Percentiles rank a stretch among this genome's conserved stretches.
Evolutionary conservation across 805 yeast species (phyloP).

Genomic region (Candida sithepensis): DNA sequence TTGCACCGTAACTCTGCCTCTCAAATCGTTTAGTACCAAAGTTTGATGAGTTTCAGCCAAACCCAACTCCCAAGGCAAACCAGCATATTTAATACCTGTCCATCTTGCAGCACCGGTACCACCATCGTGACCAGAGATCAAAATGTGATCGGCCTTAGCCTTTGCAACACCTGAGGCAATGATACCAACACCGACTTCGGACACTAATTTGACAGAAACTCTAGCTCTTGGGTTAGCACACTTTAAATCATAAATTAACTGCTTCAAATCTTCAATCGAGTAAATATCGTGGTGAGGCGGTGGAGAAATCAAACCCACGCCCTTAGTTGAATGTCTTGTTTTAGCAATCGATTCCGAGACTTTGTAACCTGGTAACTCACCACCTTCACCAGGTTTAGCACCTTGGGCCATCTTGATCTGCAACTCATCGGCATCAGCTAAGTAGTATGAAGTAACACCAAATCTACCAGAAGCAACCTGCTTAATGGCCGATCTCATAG

Average conservation of each 20-base stretch:
- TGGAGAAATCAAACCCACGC: constrained; percentile 95
- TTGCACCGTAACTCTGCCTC: constrained; percentile 94
- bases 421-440: constrained; percentile 94
- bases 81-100: constrained; percentile 96
- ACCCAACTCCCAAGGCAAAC: constrained; percentile 98
- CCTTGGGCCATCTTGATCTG: constrained; percentile 99
- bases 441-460: constrained; percentile 93
- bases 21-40: constrained; percentile 86
- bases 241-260: constrained; percentile 91
- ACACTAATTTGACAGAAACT: constrained; percentile 92
- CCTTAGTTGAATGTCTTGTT: constrained; percentile 94
- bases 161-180: constrained; percentile 99
- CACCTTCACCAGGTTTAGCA: constrained; percentile 99
- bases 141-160: constrained; percentile 95
- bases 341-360: constrained; percentile 85
- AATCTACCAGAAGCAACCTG: constrained; percentile 98
- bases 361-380: constrained; percentile 94
- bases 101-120: constrained; percentile 99
- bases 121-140: constrained; percentile 98
- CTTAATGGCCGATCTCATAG: constrained; percentile 98
- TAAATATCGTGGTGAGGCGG: constrained; percentile 99
- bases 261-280: constrained; percentile 96
- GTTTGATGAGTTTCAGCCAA: constrained; percentile 98
- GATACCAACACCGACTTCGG: constrained; percentile 98
- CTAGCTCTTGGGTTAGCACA: constrained; percentile 97